phyloP scores from a whole-genome alignment of 306 rosid species.

The Albizia julibrissin region DNA sequence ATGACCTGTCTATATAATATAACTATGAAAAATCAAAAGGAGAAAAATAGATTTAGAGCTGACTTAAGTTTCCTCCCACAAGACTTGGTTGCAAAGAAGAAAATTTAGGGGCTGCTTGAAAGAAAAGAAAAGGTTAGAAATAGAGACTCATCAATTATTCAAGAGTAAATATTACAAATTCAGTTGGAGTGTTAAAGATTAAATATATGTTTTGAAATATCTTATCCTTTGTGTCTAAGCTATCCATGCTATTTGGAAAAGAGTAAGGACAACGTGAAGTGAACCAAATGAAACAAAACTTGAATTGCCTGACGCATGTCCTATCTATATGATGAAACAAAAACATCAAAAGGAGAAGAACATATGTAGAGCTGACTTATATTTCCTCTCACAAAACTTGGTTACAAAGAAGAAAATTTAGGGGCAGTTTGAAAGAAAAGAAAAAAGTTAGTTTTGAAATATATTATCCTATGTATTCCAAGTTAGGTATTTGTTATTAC shows the following conservation, averaged over 20 bases:
- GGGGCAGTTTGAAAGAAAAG: not conserved
- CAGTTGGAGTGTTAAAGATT: not conserved
- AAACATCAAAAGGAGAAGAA: not conserved
- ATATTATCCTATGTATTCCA: not conserved
- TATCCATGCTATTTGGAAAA: too few species aligned
- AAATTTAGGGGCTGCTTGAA: not conserved
- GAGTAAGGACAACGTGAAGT: conserved; percentile 8
- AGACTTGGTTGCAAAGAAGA: not conserved
- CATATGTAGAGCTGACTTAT: not conserved
- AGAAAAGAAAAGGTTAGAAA: not conserved
- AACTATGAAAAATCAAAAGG: not conserved
- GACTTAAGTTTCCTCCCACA: not conserved
- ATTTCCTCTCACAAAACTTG: not conserved
- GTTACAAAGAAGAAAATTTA: not conserved
- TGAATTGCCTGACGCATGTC: not conserved
- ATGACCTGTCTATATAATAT: not conserved
- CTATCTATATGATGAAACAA: not conserved
- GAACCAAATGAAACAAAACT: not conserved
- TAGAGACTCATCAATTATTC: not conserved
- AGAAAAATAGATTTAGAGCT: not conserved
- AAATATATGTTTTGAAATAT: not conserved
- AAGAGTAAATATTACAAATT: not conserved
- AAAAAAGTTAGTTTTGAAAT: not conserved
- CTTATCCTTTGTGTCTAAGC: not conserved
- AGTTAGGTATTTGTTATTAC: not conserved